Conservation (phyloP, 306 rosid genomes). For the Hippophae rhamnoides region DNA sequence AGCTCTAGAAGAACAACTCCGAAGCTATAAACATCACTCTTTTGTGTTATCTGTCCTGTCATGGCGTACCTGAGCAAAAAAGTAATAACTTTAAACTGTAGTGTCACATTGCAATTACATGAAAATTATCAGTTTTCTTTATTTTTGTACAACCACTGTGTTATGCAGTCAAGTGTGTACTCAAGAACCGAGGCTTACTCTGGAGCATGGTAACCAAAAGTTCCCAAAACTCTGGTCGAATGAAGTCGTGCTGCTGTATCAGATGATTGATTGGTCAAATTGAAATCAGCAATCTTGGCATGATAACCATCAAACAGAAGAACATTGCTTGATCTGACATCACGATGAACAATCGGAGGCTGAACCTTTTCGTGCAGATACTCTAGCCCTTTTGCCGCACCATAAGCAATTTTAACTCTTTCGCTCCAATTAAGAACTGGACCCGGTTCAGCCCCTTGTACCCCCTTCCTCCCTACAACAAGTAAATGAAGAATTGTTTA, state of each 20-base stretch:
- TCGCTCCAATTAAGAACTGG: slow-evolving; percentile 76
- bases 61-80: slow-evolving; percentile 65
- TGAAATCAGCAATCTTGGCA: slow-evolving; percentile 83
- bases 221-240: slow-evolving; percentile 96
- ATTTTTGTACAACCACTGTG: no score
- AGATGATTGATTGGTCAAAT: slow-evolving; percentile 78
- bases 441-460: slow-evolving; percentile 98
- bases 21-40: slow-evolving; percentile 95
- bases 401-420: slow-evolving; percentile 78
- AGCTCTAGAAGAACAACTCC: slow-evolving; percentile 97
- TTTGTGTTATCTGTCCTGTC: slow-evolving; percentile 97
- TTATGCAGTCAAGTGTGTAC: no score
- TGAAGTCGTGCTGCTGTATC: slow-evolving; percentile 89
- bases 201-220: slow-evolving; percentile 97
- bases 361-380: slow-evolving; percentile 87
- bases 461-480: slow-evolving; percentile 90
- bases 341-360: slow-evolving; percentile 87
- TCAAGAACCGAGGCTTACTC: slow-evolving; percentile 45
- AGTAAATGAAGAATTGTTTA: background rate
- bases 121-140: no score
- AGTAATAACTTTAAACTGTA: background rate
- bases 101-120: no score
- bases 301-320: slow-evolving; percentile 58
- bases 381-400: slow-evolving; percentile 95
- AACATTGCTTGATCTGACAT: slow-evolving; percentile 89